phyloP scores from a whole-genome alignment of 306 rosid genomes.

The Malus asiatica region DNA sequence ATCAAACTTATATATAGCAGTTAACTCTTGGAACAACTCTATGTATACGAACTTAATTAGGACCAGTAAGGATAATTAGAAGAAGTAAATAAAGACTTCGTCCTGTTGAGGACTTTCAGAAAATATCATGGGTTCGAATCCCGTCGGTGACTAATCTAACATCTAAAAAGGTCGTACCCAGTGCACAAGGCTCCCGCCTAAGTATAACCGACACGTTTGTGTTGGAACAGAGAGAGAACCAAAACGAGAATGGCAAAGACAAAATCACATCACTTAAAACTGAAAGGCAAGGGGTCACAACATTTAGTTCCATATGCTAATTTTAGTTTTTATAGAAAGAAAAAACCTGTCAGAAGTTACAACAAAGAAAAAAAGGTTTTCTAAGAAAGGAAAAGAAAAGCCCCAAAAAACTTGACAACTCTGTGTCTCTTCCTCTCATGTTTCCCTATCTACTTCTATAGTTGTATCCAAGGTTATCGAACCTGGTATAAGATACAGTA shows the following conservation, averaged over 20 bases:
- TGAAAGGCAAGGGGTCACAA: neutral
- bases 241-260: neutral
- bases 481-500: constrained; percentile 25
- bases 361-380: neutral
- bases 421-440: neutral
- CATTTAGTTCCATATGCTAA: neutral
- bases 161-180: no score
- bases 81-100: no score
- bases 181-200: neutral
- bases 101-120: no score
- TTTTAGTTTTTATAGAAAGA: neutral
- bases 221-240: neutral
- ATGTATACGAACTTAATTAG: no score
- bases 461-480: neutral
- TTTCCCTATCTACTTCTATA: constrained; percentile 5
- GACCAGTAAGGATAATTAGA: no score
- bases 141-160: no score
- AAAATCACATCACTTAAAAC: neutral
- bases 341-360: neutral
- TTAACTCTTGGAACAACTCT: no score
- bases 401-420: neutral
- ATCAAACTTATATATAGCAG: no score
- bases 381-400: neutral
- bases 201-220: neutral
- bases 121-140: no score